Evolutionary conservation across 2,329 filamentous ascomycete species (phyloP), one percentile per base, ranked within the genome.

Genomic region (Botrytis fragariae): DNA sequence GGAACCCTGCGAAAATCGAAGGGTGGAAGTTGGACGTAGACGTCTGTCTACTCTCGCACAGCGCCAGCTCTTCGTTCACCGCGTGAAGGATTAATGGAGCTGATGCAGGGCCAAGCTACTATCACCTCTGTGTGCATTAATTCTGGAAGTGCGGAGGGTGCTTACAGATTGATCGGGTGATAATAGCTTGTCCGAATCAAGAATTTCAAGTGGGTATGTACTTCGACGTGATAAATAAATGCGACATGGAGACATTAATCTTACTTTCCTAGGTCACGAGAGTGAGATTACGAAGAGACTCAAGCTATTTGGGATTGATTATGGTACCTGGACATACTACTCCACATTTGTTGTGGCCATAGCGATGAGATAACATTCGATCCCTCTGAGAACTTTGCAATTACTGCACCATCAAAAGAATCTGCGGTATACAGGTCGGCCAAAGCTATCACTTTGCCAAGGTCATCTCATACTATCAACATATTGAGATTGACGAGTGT

Each of bases 51-150:
- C 22, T 25, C 45, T 51, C 25, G 48, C 25, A 29, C 4, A 1
- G 2, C 5, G 6, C 6, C 5, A 54, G 4, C 4, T 14, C 4
- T n/a, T n/a, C 3, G 8, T 22, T 9, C 2, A 45, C 20, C 0
- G 1, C 44, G 20, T 22, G 3, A 0, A 9, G 44, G 0, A 22
- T 45, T 9, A 1, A 22, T 48, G 20, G 8, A 22, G 45, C 45
- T 22, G 45, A 20, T 22, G 20, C 20, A 25, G 20, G 8, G 1
- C 3, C 4, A 22, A 10, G 3, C 45, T 48, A 48, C 45, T 22
- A 0, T 2, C 20, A n/a, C 25, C 6, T n/a, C 25, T 51, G 25
- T 51, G 1, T 6, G 22, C 22, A n/a, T 25, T 14, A 22, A 0
- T 6, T 0, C 10, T 1, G 22, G 25, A 51, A 25, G 48, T 14